Evolutionary conservation across 208 protist species (phyloP), one percentile per base, ranked within the genome.

Genomic region (Trypanosoma mega): DNA sequence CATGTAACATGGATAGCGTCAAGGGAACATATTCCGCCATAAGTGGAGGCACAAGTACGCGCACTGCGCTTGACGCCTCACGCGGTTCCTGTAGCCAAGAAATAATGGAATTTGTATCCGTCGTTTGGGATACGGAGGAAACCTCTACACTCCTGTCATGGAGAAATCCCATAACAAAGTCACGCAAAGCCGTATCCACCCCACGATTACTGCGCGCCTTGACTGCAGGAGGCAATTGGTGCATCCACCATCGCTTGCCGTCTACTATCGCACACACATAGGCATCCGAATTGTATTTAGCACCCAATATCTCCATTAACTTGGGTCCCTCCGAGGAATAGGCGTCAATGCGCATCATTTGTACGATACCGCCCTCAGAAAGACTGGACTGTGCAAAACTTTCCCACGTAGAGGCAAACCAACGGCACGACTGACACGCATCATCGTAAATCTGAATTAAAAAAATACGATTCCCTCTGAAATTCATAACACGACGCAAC

Each of bases 261-360:
- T 94, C 84, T 8, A 92, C 70, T 53, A 90, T 72, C 46, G 74
- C 80, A 47, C 86, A 51, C 16, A 92, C 74, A 34, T 56, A 16
- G 11, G 64, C 50, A 16, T 71, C 56, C 9, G 18, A 39, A 1
- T 52, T 33, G 34, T 67, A 56, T 16, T 39, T 44, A 16, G 85
- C 24, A 24, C 63, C 71, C 20, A 89, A 70, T 47, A 77, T 30
- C 45, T 57, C 60, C 16, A 90, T 33, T 20, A 91, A 64, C 31
- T 37, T 8, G 29, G 54, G 47, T 2, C 72, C 80, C 34, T 92
- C 81, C 2, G 63, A 37, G 8, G 82, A 78, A 26, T 74, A 68
- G 47, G 72, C 76, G 50, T 94, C 85, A 67, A 94, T 90, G 69
- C 88, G 88, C 58, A 81, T 82, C 82, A 92, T 82, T 67, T 87